A percentile compares a stretch with the other conserved stretches of the same genome.
Evolutionary conservation across 2,329 filamentous ascomycete genomes (phyloP).

Genomic region (Aureobasidium sp.): DNA sequence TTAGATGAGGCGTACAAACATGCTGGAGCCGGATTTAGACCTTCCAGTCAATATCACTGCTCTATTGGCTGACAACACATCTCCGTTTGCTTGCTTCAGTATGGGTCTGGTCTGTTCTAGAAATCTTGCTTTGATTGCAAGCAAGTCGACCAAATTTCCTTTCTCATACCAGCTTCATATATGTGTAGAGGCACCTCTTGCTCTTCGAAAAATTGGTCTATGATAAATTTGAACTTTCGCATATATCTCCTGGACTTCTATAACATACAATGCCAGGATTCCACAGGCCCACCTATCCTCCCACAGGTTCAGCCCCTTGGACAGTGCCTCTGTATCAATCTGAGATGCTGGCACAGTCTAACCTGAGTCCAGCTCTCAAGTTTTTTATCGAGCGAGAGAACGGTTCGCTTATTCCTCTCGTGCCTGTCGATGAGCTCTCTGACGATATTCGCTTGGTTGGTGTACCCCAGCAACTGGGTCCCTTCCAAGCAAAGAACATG

Average conservation of each 20-base stretch:
- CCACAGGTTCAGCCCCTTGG: background rate
- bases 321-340: background rate
- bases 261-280: background rate
- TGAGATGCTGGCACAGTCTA: background rate
- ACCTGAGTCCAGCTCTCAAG: background rate
- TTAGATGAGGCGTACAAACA: background rate
- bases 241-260: background rate
- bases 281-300: background rate
- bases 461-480: slow-evolving; percentile 30
- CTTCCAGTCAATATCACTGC: too few species aligned
- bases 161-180: background rate
- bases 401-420: slow-evolving; percentile 33
- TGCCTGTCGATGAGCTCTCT: slow-evolving; percentile 40
- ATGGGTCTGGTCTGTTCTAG: background rate
- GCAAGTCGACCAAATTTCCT: too few species aligned
- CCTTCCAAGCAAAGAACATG: slow-evolving; percentile 27
- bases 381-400: slow-evolving; percentile 35
- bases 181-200: too few species aligned
- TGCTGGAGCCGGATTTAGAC: background rate
- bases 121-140: background rate
- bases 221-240: too few species aligned
- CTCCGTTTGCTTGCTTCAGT: background rate
- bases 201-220: too few species aligned
- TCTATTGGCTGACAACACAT: background rate
- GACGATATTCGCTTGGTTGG: slow-evolving; percentile 31